Conservation (phyloP, 2,329 filamentous ascomycete genomes). For the Zasmidium angulare region DNA sequence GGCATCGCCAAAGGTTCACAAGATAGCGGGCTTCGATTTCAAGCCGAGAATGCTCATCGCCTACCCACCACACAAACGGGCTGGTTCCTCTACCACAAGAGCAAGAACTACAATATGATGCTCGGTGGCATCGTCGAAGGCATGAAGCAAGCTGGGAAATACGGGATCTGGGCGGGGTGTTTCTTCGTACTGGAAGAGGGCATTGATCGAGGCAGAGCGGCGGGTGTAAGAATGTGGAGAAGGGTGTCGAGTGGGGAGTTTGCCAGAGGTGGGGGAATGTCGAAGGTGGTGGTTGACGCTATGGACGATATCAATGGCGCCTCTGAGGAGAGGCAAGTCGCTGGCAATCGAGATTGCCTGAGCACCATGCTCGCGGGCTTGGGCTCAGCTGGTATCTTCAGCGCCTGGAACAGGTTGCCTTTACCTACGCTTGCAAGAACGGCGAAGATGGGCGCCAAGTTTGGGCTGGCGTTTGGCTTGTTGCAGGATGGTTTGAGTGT, state of each 20-base stretch:
- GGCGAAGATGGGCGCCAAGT: constrained; percentile 74
- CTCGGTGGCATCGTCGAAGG: constrained; percentile 78
- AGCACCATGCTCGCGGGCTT: constrained; percentile 81
- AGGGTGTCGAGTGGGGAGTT: constrained; percentile 23
- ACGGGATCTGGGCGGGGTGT: constrained; percentile 70
- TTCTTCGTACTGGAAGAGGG: constrained; percentile 84
- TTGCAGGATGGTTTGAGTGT: constrained; percentile 73
- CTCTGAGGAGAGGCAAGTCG: constrained; percentile 39
- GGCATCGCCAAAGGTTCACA: constrained; percentile 34
- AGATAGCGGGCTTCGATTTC: constrained; percentile 69
- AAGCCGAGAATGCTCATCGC: constrained; percentile 94
- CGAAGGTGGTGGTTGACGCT: neutral
- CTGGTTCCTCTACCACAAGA: constrained; percentile 99
- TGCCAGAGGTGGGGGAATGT: neutral
- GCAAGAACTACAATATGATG: constrained; percentile 87
- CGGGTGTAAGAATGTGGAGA: constrained; percentile 50
- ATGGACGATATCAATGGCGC: constrained; percentile 37
- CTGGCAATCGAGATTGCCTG: constrained; percentile 64
- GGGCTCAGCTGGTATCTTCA: constrained; percentile 82
- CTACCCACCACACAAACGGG: constrained; percentile 78
- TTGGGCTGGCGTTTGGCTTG: constrained; percentile 77
- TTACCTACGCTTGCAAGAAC: constrained; percentile 62
- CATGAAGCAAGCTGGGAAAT: constrained; percentile 67
- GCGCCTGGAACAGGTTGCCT: constrained; percentile 79
- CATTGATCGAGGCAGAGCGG: constrained; percentile 72